Conservation (phyloP, 2,329 filamentous ascomycete genomes). For the Phaeosphaeria sp. region DNA sequence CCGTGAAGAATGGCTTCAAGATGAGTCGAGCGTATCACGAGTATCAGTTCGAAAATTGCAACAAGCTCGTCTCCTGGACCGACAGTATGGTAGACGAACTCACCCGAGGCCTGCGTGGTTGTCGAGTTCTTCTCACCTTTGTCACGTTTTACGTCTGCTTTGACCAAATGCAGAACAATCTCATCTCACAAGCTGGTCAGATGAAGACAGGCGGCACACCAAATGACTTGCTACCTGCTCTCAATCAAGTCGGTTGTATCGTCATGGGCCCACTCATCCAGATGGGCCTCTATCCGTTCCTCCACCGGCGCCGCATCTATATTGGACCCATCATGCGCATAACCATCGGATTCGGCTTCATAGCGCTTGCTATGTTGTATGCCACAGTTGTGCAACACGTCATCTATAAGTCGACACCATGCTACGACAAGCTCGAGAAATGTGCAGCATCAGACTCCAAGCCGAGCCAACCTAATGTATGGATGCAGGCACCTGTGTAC, state of each 20-base stretch:
- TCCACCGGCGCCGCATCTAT: slow-evolving; percentile 34
- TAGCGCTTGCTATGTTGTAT: slow-evolving; percentile 37
- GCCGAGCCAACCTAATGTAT: slow-evolving; percentile 47
- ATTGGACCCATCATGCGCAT: slow-evolving; percentile 40
- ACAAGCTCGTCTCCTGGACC: slow-evolving; percentile 34
- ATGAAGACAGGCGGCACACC: slow-evolving; percentile 43
- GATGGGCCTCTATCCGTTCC: slow-evolving; percentile 34
- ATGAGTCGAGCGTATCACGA: slow-evolving; percentile 32
- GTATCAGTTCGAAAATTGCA: slow-evolving; percentile 30
- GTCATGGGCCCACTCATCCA: slow-evolving; percentile 41
- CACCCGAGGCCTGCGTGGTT: slow-evolving; percentile 36
- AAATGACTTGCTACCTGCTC: slow-evolving; percentile 44
- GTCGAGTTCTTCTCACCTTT: slow-evolving; percentile 43
- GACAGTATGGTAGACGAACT: slow-evolving; percentile 36
- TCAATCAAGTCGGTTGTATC: slow-evolving; percentile 45
- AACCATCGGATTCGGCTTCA: slow-evolving; percentile 40
- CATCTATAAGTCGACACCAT: slow-evolving; percentile 40
- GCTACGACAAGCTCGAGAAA: slow-evolving; percentile 43
- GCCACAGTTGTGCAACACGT: slow-evolving; percentile 37
- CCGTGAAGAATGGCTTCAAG: slow-evolving; percentile 32
- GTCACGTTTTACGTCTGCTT: slow-evolving; percentile 46
- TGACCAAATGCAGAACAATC: slow-evolving; percentile 49
- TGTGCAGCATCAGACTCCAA: slow-evolving; percentile 26
- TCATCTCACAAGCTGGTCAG: slow-evolving; percentile 46
- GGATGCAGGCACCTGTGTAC: slow-evolving; percentile 51